phyloP scores from a whole-genome alignment of 768 basidiomycete species.

The Clitopilus passeckerianus region DNA sequence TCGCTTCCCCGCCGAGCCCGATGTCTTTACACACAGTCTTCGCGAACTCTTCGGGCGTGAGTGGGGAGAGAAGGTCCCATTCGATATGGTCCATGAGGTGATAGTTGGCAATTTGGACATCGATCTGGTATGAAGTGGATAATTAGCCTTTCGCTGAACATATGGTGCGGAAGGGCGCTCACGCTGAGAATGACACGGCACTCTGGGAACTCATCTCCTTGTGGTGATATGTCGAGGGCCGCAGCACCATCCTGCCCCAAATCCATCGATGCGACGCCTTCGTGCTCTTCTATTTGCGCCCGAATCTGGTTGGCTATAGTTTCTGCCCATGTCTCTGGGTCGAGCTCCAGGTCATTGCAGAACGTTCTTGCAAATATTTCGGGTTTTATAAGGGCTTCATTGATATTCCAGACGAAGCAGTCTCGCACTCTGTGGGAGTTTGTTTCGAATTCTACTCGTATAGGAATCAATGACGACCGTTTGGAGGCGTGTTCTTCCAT shows the following conservation, averaged over 20 bases:
- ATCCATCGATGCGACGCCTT: slow-evolving; percentile 76
- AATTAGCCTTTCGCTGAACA: not conserved
- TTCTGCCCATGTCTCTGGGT: slow-evolving; percentile 60
- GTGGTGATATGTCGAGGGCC: slow-evolving; percentile 36
- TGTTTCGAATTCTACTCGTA: slow-evolving; percentile 93
- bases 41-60: slow-evolving; percentile 87
- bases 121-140: slow-evolving; percentile 56
- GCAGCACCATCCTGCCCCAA: slow-evolving; percentile 55
- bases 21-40: slow-evolving; percentile 77
- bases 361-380: slow-evolving; percentile 83
- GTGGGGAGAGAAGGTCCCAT: slow-evolving; percentile 93
- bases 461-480: slow-evolving; percentile 67
- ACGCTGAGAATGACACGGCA: slow-evolving; percentile 82
- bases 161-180: slow-evolving; percentile 15
- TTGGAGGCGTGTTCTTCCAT: slow-evolving; percentile 58
- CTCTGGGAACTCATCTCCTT: slow-evolving; percentile 60
- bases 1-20: slow-evolving; percentile 82
- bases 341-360: slow-evolving; percentile 84
- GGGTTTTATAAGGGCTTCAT: slow-evolving; percentile 83
- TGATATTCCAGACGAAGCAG: slow-evolving; percentile 93
- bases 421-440: slow-evolving; percentile 90
- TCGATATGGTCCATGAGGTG: slow-evolving; percentile 95
- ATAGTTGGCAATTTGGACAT: slow-evolving; percentile 91
- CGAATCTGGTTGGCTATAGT: slow-evolving; percentile 84
- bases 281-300: slow-evolving; percentile 88